phyloP scores from a whole-genome alignment of 2,329 filamentous ascomycete genomes.

The Pestalotiopsis fici region DNA sequence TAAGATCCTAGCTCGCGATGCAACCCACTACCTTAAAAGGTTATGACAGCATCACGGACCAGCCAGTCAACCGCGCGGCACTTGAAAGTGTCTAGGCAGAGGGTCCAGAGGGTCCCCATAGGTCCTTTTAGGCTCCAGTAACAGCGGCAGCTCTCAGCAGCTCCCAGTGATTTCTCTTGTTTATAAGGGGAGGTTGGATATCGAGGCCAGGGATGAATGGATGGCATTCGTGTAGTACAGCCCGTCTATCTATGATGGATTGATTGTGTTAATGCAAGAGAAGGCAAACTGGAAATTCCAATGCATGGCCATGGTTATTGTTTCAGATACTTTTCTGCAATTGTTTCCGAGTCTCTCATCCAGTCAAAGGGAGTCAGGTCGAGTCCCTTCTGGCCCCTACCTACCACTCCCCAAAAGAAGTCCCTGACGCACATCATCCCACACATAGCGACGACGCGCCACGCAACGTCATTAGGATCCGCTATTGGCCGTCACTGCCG shows the following conservation, averaged over 20 bases:
- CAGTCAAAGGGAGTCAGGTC: background rate
- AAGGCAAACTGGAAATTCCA: no score
- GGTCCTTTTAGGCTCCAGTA: background rate
- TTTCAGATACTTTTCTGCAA: background rate
- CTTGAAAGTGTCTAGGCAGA: no score
- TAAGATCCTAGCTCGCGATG: background rate
- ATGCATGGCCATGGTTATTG: no score
- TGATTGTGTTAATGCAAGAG: no score
- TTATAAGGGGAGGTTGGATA: no score
- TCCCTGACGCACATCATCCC: background rate
- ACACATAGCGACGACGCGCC: background rate
- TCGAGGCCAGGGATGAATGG: no score
- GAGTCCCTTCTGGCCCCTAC: background rate
- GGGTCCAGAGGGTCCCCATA: background rate
- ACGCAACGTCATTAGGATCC: conserved; percentile 9
- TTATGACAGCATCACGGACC: background rate
- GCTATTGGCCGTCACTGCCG: conserved; percentile 9
- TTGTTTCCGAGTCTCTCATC: background rate
- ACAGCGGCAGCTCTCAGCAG: no score
- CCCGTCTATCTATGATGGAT: no score
- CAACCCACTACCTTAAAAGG: background rate
- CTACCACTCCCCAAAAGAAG: background rate
- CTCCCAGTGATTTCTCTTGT: no score
- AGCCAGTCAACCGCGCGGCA: background rate
- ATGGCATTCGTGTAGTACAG: no score